Conservation (phyloP, 495 filamentous ascomycete genomes). For the Elasticomyces elasticus region DNA sequence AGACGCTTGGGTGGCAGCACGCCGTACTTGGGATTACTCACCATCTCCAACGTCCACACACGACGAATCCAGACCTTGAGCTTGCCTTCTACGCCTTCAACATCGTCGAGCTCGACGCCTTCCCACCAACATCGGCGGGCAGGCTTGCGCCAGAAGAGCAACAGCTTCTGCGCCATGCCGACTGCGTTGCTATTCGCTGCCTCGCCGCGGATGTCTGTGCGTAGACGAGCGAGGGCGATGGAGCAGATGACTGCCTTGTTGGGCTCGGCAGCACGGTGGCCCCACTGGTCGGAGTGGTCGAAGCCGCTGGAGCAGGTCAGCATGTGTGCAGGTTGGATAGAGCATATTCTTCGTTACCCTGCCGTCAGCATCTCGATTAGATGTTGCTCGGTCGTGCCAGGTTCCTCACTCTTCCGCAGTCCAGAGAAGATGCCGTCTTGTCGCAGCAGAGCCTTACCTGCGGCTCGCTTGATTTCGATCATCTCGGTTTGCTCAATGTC, state of each 20-base stretch:
- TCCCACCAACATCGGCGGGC: constrained; percentile 98
- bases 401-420: constrained; percentile 84
- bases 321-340: constrained; percentile 14
- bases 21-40: constrained; percentile 30
- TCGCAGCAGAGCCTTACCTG: constrained; percentile 70
- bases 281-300: constrained; percentile 90
- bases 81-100: constrained; percentile 84
- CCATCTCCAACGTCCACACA: constrained; percentile 99
- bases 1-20: background rate
- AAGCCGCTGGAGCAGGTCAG: constrained; percentile 61
- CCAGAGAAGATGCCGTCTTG: constrained; percentile 97
- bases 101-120: constrained; percentile 79
- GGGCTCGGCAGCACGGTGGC: constrained; percentile 88
- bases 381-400: constrained; percentile 94
- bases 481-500: constrained; percentile 84
- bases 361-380: constrained; percentile 99
- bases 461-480: constrained; percentile 94
- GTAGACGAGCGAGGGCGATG: constrained; percentile 80
- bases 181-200: constrained; percentile 51
- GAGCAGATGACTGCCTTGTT: constrained; percentile 98
- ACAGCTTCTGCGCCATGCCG: constrained; percentile 96
- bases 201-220: constrained; percentile 72
- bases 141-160: constrained; percentile 97
- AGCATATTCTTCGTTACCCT: constrained; percentile 52
- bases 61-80: constrained; percentile 96